These are phyloP conservation scores for Leucoagaricus sp. DNA, from an alignment of 1,284 basidiomycete genomes.

Conservation along the genomic window DNA sequence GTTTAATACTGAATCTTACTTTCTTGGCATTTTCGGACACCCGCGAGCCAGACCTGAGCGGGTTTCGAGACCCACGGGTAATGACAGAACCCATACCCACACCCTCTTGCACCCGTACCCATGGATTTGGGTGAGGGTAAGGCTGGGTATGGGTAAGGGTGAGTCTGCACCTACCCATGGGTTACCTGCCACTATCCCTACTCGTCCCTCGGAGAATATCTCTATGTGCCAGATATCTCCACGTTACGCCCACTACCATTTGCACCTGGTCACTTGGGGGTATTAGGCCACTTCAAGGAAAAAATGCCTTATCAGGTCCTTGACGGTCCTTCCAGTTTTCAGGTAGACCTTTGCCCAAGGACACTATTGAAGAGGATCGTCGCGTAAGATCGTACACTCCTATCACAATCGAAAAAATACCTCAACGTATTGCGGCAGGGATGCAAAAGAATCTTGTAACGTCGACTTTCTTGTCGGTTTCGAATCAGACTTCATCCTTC, in stretches of 20 bases:
- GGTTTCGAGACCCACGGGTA: too few species aligned
- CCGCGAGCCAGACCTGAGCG: too few species aligned
- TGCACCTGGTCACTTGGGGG: conserved; percentile 50
- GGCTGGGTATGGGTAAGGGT: too few species aligned
- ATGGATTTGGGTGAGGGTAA: too few species aligned
- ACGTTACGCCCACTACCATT: conserved; percentile 52
- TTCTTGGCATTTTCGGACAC: too few species aligned
- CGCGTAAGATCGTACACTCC: conserved; percentile 40
- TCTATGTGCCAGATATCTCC: conserved; percentile 51
- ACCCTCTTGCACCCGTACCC: too few species aligned
- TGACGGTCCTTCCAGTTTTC: conserved; percentile 30
- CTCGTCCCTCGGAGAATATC: conserved; percentile 57
- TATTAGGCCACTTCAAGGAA: conserved; percentile 63
- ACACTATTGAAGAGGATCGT: conserved; percentile 48
- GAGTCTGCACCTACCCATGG: too few species aligned
- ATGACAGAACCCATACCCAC: too few species aligned
- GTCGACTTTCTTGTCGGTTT: conserved; percentile 61
- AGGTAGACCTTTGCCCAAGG: conserved; percentile 53
- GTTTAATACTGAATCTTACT: too few species aligned
- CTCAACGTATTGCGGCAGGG: conserved; percentile 19
- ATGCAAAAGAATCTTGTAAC: conserved; percentile 39
- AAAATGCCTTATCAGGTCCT: conserved; percentile 37
- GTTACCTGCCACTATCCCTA: too few species aligned
- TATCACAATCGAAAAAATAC: background rate
- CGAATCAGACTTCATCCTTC: conserved; percentile 66